A percentile compares a stretch with the other conserved stretches of the same genome.
These are phyloP conservation scores for Taphrina confusa DNA, from an alignment of 1,139 yeast genomes.

Conservation along the genomic window DNA sequence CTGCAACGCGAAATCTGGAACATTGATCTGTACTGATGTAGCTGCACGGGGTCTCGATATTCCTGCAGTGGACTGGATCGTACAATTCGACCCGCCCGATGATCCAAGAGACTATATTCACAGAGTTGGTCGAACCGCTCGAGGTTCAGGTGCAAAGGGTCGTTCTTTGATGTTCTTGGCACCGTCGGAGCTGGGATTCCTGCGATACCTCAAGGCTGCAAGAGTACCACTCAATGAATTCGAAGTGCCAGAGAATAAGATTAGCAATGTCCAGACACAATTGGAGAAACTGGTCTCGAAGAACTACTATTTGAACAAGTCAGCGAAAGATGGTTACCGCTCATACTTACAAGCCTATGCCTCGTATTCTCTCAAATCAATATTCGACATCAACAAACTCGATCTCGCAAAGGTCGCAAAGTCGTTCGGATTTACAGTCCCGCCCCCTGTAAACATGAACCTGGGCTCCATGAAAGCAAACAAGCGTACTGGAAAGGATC, in stretches of 20 bases:
- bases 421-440: conserved; percentile 89
- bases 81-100: conserved; percentile 98
- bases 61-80: conserved; percentile 96
- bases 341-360: conserved; percentile 96
- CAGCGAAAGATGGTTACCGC: conserved; percentile 96
- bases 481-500: conserved; percentile 49
- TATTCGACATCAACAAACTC: conserved; percentile 90
- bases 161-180: conserved; percentile 91
- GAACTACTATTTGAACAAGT: conserved; percentile 89
- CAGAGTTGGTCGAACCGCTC: conserved; percentile 97
- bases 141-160: conserved; percentile 91
- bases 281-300: conserved; percentile 85
- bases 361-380: conserved; percentile 91
- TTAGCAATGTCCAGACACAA: conserved; percentile 94
- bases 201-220: conserved; percentile 91
- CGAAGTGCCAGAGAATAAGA: conserved; percentile 89
- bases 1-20: conserved; percentile 94
- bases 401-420: conserved; percentile 93
- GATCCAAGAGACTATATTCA: conserved; percentile 98
- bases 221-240: conserved; percentile 95
- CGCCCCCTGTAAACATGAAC: conserved; percentile 95
- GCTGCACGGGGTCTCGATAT: conserved; percentile 98
- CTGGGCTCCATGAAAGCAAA: conserved; percentile 70
- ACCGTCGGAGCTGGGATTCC: conserved; percentile 90
- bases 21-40: conserved; percentile 90